Evolutionary conservation across 1,139 yeast species (phyloP).

Genomic region (Saccharomyces hybrid): DNA sequence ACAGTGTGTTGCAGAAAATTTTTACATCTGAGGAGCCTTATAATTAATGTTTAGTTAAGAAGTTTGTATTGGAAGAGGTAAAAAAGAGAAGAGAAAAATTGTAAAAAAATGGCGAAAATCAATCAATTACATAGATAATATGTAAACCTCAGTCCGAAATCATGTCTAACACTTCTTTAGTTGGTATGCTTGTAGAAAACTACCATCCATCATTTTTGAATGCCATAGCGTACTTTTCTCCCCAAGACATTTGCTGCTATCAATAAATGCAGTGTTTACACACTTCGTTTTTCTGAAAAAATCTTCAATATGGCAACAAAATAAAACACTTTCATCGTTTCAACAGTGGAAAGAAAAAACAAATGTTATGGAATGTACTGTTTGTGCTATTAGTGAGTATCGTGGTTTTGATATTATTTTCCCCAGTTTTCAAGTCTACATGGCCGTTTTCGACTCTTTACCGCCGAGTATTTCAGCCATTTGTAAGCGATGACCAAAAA

Average conservation of each 20-base stretch:
- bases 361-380: not conserved
- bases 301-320: not conserved
- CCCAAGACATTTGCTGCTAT: not conserved
- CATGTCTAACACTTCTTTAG: no score
- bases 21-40: no score
- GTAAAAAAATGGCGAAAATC: no score
- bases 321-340: not conserved
- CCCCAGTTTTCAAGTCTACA: conserved; percentile 20
- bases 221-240: not conserved
- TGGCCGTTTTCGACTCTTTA: conserved; percentile 24
- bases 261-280: not conserved
- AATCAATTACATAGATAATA: no score
- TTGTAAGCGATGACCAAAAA: conserved; percentile 19
- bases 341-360: not conserved
- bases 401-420: conserved; percentile 11
- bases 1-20: no score
- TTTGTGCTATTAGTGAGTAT: not conserved
- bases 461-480: conserved; percentile 20
- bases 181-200: no score
- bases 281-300: not conserved
- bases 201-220: not conserved
- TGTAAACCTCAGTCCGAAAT: no score
- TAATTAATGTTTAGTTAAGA: no score
- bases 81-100: no score
- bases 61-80: no score